These are phyloP conservation scores for Colletotrichum scovillei DNA, from an alignment of 2,329 filamentous ascomycete species.

Conservation along the genomic window DNA sequence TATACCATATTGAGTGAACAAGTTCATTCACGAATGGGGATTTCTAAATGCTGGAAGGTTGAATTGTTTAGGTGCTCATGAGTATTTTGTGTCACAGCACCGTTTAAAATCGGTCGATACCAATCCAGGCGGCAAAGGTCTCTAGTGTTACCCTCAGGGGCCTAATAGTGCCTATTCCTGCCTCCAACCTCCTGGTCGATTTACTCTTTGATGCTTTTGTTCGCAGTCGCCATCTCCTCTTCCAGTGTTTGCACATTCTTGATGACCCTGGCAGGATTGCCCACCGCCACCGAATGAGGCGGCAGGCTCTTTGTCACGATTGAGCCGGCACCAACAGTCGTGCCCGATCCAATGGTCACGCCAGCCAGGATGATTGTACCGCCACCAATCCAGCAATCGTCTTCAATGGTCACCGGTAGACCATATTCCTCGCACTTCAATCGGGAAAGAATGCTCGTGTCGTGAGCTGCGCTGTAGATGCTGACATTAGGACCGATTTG, in stretches of 20 bases:
- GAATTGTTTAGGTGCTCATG: no score
- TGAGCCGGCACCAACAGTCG: slow-evolving; percentile 51
- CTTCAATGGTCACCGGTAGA: slow-evolving; percentile 57
- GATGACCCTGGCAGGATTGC: slow-evolving; percentile 48
- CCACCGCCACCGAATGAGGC: slow-evolving; percentile 48
- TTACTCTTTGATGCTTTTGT: not conserved
- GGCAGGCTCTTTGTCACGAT: slow-evolving; percentile 53
- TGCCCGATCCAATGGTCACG: slow-evolving; percentile 52
- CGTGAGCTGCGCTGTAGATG: slow-evolving; percentile 64
- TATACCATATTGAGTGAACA: no score
- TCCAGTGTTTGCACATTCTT: slow-evolving; percentile 36
- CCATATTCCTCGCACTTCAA: slow-evolving; percentile 61
- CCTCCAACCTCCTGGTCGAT: not conserved
- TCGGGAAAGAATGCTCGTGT: slow-evolving; percentile 59
- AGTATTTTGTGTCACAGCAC: no score
- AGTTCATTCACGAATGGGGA: no score
- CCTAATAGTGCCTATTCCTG: no score
- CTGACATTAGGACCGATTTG: slow-evolving; percentile 64
- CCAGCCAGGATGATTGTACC: slow-evolving; percentile 55
- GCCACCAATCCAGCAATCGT: slow-evolving; percentile 60
- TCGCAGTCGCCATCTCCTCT: slow-evolving; percentile 23
- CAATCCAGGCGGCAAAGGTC: no score
- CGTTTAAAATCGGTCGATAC: no score
- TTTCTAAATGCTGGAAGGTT: no score
- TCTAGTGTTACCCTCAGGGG: no score